Base-by-base conservation (phyloP, 1,284 basidiomycete species). In the Phylloboletellus chloephorus region DNA sequence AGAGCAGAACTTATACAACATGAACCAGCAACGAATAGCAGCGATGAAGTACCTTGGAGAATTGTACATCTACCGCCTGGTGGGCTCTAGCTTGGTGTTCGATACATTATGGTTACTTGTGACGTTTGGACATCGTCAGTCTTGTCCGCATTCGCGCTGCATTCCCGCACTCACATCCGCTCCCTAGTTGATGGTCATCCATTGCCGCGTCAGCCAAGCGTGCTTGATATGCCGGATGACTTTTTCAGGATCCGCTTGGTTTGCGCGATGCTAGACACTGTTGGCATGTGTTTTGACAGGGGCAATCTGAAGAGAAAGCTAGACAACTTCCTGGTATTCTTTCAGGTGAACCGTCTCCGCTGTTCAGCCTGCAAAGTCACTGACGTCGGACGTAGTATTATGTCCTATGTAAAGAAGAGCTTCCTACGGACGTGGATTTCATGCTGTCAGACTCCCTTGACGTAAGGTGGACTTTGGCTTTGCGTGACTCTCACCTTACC, bases 351-450 rank as follows among this genome's bases (percentile, higher is more conserved):
- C 51, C 8, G 16, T 33, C 13, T 31, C 28, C 11, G 12, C 35
- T 21, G 5, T 26, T 31, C 24, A 31, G 10, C 13, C n/a, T 26
- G 20, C 30, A 12, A 11, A 37, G 25, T 29, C 20, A 43, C 40
- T 58, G 15, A 54, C 43, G 17, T 7, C 15, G 31, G 25, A 31
- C 20, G 33, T 51, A 94, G 89, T 80, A 92, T 47, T 98, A 96
- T 62, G 73, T 89, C 4, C 71, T 85, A 10, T 90, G 88, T 69
- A 99, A 99, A 67, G 73, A 82, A 16, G 71, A 82, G 8, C 62
- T 95, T 29, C 88, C 96, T 0, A 95, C 98, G 89, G 96, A 99
- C 47, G 84, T 97, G 12, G 94, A 96, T 45, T 98, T 97, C 61
- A 95, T 97, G 91, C 65, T 97, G 7, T 79, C 81, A 2, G 95